Evolutionary conservation across 1,139 yeast genomes (phyloP).

Genomic region (Suhomyces maxii): DNA sequence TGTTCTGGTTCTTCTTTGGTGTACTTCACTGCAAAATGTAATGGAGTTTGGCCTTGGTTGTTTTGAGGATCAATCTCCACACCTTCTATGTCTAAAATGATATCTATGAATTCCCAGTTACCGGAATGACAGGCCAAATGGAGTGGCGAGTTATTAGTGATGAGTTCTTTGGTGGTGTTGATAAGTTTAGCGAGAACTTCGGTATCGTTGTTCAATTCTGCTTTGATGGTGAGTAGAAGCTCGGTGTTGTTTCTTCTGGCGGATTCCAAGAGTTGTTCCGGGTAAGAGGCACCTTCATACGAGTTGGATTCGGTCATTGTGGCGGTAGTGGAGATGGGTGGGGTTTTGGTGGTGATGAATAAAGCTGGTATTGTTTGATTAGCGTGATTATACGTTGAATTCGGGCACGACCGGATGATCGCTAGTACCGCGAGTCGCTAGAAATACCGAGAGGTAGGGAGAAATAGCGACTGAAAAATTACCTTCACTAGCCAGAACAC

Average conservation of each 20-base stretch:
- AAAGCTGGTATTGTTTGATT: not conserved
- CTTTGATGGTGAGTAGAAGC: conserved; percentile 58
- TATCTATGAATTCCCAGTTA: conserved; percentile 82
- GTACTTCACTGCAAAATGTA: conserved; percentile 81
- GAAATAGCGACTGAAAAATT: too few species aligned
- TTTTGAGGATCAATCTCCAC: conserved; percentile 85
- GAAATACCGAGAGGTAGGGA: too few species aligned
- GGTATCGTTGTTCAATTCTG: conserved; percentile 45
- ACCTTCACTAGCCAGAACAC: too few species aligned
- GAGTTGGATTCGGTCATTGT: conserved; percentile 38
- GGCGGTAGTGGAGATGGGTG: not conserved
- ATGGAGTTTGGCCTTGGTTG: conserved; percentile 82
- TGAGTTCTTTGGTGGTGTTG: conserved; percentile 70
- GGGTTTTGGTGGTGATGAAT: not conserved
- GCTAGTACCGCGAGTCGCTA: too few species aligned
- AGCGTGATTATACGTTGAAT: not conserved
- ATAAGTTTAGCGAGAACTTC: conserved; percentile 57
- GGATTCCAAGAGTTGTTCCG: conserved; percentile 83
- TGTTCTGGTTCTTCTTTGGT: conserved; percentile 79
- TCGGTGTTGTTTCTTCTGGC: conserved; percentile 88
- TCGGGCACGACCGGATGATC: too few species aligned
- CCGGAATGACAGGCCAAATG: conserved; percentile 84
- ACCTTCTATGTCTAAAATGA: conserved; percentile 81
- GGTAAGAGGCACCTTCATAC: conserved; percentile 66
- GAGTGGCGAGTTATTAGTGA: conserved; percentile 75